phyloP scores from a whole-genome alignment of 225 moss, liverwort and hornwort species.

The Antitrichia curtipendula region DNA sequence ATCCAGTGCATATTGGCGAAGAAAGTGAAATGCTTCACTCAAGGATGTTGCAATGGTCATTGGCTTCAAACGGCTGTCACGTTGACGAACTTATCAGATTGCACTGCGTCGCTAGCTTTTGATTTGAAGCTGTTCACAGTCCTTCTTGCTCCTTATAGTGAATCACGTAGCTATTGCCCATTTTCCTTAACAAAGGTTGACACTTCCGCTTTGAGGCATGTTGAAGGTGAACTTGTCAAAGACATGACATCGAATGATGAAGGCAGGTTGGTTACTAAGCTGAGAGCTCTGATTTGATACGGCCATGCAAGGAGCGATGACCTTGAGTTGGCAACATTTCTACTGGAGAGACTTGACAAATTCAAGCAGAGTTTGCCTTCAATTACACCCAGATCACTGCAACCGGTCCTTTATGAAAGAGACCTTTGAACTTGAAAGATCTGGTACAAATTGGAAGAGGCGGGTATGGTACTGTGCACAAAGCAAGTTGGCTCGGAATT shows the following conservation, averaged over 20 bases:
- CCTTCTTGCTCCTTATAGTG: not conserved
- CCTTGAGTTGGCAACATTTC: not conserved
- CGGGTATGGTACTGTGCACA: not conserved
- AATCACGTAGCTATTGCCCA: not conserved
- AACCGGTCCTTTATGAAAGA: not conserved
- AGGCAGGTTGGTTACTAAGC: not conserved
- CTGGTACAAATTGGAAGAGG: not conserved
- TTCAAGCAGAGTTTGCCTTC: not conserved
- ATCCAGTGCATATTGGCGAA: not conserved
- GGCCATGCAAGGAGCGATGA: not conserved
- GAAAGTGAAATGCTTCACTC: not conserved
- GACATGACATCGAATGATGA: not conserved
- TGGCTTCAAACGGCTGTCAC: not conserved
- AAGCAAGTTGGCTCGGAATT: not conserved
- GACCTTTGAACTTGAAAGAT: not conserved
- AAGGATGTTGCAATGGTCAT: not conserved
- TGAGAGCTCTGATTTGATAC: not conserved
- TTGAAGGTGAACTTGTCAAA: not conserved
- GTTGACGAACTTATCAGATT: not conserved
- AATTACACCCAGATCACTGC: no score
- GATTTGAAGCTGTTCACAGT: not conserved
- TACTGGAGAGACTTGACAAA: not conserved
- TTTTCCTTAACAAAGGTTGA: not conserved
- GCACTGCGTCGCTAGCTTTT: not conserved
- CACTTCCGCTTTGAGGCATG: fast-evolving